phyloP scores from a whole-genome alignment of 2,329 filamentous ascomycete species.

The Aspergillus pseudotamarii region DNA sequence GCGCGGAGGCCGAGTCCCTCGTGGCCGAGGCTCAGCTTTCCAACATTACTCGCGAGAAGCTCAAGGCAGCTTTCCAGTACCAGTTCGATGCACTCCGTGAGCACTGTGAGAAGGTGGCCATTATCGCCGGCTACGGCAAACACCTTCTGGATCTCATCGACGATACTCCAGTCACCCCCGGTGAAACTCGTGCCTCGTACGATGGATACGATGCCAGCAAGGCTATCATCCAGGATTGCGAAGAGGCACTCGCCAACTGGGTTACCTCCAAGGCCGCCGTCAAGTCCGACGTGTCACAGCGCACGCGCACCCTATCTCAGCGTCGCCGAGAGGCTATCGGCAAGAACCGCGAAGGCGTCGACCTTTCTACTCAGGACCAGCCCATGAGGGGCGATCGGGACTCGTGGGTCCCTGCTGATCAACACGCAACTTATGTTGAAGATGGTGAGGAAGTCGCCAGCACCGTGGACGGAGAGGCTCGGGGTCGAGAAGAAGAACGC shows the following conservation, averaged over 20 bases:
- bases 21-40: constrained; percentile 97
- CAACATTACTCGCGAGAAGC: constrained; percentile 99
- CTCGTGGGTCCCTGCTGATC: constrained; percentile 76
- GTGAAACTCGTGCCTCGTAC: constrained; percentile 92
- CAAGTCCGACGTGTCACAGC: constrained; percentile 80
- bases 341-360: constrained; percentile 70
- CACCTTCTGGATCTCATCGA: constrained; percentile 96
- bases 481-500: constrained; percentile 42
- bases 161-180: constrained; percentile 93
- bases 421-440: constrained; percentile 51
- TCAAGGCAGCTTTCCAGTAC: constrained; percentile 97
- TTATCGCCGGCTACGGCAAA: constrained; percentile 97
- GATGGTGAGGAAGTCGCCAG: constrained; percentile 45
- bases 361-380: constrained; percentile 80
- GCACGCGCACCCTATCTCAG: constrained; percentile 84
- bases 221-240: constrained; percentile 98
- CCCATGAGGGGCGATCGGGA: constrained; percentile 77
- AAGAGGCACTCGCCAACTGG: constrained; percentile 97
- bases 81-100: constrained; percentile 97
- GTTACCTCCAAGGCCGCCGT: constrained; percentile 88
- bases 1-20: constrained; percentile 97
- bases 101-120: constrained; percentile 96
- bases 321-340: constrained; percentile 75
- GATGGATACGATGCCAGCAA: constrained; percentile 98
- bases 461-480: constrained; percentile 34